These are phyloP conservation scores for Neonectria neomacrospora DNA, from an alignment of 2,329 filamentous ascomycete genomes.

Conservation along the genomic window DNA sequence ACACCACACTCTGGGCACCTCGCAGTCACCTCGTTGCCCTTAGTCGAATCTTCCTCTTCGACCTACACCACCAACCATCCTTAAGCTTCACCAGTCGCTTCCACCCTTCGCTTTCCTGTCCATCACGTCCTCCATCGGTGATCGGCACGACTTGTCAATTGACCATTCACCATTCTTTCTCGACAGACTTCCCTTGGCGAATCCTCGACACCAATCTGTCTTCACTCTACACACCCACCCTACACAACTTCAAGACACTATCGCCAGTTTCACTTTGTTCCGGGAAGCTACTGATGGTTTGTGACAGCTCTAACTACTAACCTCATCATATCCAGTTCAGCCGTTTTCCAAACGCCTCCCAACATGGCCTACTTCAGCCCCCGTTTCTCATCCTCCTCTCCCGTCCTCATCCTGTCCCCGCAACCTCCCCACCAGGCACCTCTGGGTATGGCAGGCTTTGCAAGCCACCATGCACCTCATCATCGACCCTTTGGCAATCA, in stretches of 20 bases:
- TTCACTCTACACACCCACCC: conserved; percentile 1
- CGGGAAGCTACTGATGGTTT: conserved; percentile 43
- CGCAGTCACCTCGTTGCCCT: conserved; percentile 11
- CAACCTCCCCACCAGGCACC: conserved; percentile 49
- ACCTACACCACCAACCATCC: conserved; percentile 20
- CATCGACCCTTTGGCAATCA: conserved; percentile 41
- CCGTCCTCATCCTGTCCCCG: conserved; percentile 55
- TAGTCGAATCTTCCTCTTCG: conserved; percentile 17
- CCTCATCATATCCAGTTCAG: conserved; percentile 36
- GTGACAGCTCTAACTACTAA: conserved; percentile 49
- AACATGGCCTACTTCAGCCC: conserved; percentile 59
- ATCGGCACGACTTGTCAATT: conserved; percentile 16
- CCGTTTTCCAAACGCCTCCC: conserved; percentile 23
- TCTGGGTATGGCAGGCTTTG: conserved; percentile 47
- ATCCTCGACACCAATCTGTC: background rate
- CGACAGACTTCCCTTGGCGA: background rate
- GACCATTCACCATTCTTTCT: background rate
- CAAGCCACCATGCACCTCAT: conserved; percentile 37
- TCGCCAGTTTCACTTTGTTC: conserved; percentile 5
- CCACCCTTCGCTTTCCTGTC: conserved; percentile 16
- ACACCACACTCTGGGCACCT: conserved; percentile 15
- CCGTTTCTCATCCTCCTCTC: conserved; percentile 56
- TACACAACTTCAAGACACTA: background rate
- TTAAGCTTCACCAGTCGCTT: conserved; percentile 23
- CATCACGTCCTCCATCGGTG: conserved; percentile 27